A percentile compares a stretch with the other conserved stretches of the same genome.
These are phyloP conservation scores for Claviceps pazoutovae DNA, from an alignment of 2,329 filamentous ascomycete genomes.

Conservation along the genomic window DNA sequence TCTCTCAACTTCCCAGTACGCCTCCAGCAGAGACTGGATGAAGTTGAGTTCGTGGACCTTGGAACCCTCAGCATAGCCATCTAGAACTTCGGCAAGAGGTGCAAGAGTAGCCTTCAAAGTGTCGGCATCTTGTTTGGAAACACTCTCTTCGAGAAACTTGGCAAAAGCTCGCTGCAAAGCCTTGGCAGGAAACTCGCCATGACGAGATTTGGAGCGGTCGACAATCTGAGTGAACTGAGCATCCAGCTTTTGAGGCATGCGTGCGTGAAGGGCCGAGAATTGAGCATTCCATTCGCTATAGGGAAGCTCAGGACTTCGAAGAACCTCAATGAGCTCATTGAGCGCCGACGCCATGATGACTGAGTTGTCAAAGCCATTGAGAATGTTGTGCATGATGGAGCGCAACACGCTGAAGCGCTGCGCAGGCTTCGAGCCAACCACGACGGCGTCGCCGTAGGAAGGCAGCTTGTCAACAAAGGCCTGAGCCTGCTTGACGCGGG, in stretches of 20 bases:
- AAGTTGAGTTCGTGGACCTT: slow-evolving; percentile 82
- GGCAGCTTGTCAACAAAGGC: slow-evolving; percentile 87
- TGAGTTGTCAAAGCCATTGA: slow-evolving; percentile 91
- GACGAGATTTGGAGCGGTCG: slow-evolving; percentile 64
- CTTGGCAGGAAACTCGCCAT: slow-evolving; percentile 84
- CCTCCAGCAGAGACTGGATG: slow-evolving; percentile 63
- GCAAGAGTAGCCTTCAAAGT: slow-evolving; percentile 58
- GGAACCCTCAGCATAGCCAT: slow-evolving; percentile 70
- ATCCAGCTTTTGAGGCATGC: slow-evolving; percentile 93
- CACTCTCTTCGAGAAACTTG: slow-evolving; percentile 81
- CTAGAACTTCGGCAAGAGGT: slow-evolving; percentile 65
- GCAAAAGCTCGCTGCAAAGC: slow-evolving; percentile 68
- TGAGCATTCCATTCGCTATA: slow-evolving; percentile 96
- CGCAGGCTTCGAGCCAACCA: slow-evolving; percentile 81
- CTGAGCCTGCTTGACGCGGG: slow-evolving; percentile 90
- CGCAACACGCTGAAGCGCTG: slow-evolving; percentile 71
- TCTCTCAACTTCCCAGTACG: slow-evolving; percentile 72
- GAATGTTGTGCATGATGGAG: slow-evolving; percentile 72
- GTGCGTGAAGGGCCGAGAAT: slow-evolving; percentile 88
- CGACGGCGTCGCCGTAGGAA: slow-evolving; percentile 69
- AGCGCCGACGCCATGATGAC: slow-evolving; percentile 84
- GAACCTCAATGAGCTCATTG: slow-evolving; percentile 77
- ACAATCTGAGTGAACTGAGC: slow-evolving; percentile 69
- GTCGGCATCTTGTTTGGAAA: slow-evolving; percentile 57
- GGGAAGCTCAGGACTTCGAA: slow-evolving; percentile 78